Conservation (phyloP, 495 filamentous ascomycete genomes). For the Friedmanniomyces endolithicus region DNA sequence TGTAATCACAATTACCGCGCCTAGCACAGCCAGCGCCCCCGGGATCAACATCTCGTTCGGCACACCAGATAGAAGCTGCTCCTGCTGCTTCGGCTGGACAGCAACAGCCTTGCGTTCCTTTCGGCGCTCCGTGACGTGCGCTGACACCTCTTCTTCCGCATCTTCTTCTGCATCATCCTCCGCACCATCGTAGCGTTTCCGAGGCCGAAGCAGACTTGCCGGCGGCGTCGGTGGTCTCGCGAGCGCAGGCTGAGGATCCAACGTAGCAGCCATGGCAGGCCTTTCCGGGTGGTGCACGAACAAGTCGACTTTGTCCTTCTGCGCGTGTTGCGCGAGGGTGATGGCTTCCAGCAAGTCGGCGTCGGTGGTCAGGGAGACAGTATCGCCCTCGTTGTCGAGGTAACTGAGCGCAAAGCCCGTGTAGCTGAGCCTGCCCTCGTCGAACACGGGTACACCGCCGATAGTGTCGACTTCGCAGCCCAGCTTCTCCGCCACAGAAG, state of each 20-base stretch:
- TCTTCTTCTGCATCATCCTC: conserved; percentile 53
- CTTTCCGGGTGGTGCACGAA: conserved; percentile 91
- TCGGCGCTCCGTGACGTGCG: conserved; percentile 20
- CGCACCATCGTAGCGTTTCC: conserved; percentile 41
- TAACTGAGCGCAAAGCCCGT: conserved; percentile 93
- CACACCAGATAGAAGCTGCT: conserved; percentile 78
- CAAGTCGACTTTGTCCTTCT: conserved; percentile 84
- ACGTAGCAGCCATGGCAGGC: conserved; percentile 54
- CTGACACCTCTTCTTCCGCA: conserved; percentile 34
- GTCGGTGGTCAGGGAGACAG: conserved; percentile 94
- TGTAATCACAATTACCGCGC: conserved; percentile 84
- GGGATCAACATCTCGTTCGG: conserved; percentile 91
- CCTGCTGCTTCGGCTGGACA: conserved; percentile 37
- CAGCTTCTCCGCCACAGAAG: conserved; percentile 70
- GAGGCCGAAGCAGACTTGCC: conserved; percentile 43
- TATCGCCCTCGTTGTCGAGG: conserved; percentile 92
- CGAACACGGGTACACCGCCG: conserved; percentile 61
- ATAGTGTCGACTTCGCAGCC: conserved; percentile 77
- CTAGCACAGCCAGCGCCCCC: conserved; percentile 86
- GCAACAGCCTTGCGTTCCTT: conserved; percentile 29
- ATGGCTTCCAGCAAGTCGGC: conserved; percentile 88
- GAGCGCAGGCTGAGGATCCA: conserved; percentile 53
- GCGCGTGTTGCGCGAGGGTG: conserved; percentile 59
- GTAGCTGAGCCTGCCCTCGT: conserved; percentile 63
- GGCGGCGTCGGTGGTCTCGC: conserved; percentile 45